Percentiles rank a stretch among this genome's conserved stretches.
Conservation (phyloP, 2,329 filamentous ascomycete species). For the Clarireedia sp. region DNA sequence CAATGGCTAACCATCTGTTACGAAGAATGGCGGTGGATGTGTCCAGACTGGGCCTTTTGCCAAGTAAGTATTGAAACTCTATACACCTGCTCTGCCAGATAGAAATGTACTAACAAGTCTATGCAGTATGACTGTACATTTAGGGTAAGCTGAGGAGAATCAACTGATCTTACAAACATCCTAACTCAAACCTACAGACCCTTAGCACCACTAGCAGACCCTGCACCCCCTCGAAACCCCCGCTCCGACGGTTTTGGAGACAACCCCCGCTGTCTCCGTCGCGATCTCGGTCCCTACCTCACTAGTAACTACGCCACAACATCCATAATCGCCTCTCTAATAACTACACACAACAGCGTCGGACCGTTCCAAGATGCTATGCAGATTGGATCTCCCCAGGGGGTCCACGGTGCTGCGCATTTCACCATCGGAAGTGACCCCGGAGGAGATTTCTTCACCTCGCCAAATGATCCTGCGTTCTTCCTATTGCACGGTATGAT, state of each 20-base stretch:
- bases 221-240: constrained; percentile 27
- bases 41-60: constrained; percentile 39
- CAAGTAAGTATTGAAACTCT: constrained; percentile 17
- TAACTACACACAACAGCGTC: constrained; percentile 28
- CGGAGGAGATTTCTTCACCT: constrained; percentile 35
- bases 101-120: no score
- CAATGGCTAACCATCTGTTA: background rate
- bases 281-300: constrained; percentile 32
- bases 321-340: constrained; percentile 30
- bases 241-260: constrained; percentile 25
- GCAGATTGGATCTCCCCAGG: constrained; percentile 30
- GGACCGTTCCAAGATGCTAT: constrained; percentile 39
- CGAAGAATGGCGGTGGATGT: constrained; percentile 43
- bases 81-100: no score
- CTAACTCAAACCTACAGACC: constrained; percentile 7
- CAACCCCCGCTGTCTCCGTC: constrained; percentile 36
- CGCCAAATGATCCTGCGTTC: constrained; percentile 37
- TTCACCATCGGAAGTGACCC: constrained; percentile 38
- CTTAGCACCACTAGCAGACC: constrained; percentile 16
- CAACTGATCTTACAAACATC: constrained; percentile 21
- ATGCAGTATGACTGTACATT: constrained; percentile 29
- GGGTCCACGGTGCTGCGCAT: constrained; percentile 34
- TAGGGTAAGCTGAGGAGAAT: constrained; percentile 36
- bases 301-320: constrained; percentile 32
- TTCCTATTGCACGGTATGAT: constrained; percentile 38